Base-by-base conservation (phyloP, 345 rosid genomes). In the Fremontodendron californicum region DNA sequence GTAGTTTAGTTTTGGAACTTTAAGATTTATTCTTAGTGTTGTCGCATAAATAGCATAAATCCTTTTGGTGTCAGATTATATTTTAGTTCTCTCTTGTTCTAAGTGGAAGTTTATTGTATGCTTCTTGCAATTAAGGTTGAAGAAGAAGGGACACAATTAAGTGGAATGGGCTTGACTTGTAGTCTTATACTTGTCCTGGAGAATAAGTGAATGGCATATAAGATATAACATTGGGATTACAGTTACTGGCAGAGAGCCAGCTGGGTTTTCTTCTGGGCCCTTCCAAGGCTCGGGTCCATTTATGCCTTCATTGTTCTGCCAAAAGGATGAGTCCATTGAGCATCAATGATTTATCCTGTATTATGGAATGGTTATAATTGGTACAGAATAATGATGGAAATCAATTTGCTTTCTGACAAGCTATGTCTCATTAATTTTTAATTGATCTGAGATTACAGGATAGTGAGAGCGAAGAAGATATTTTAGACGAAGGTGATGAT, bases 391-490 rank as follows among this genome's bases (percentile, higher is more conserved):
- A 3, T 25, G 15, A 25, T 10, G 29, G 16, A 57, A 57, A 57
- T 23, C 23, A 25, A 0, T 57, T 23, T 9, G 15, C 62, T 3
- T 19, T 25, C 23, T 25, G 15, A 23, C 33, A 23, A 23, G 62
- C 6, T 9, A 55, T 9, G 29, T 23, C 16, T 57, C 62, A 23
- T 3, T 57, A 10, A 25, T 57, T 21, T 80, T 40, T 61, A n/a
- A 49, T 0, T 67, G 64, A 19, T 64, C 40, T 80, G 78, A 55
- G 70, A 74, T 74, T 77, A 23, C 88, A 93, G 98, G 96, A 93
- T 71, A 88, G 89, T 78, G 98, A 90, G 74, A 93, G 94, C 68
- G 98, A 93, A 73, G 98, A 93, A 60, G 96, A 91, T 31, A 77
- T 85, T 78, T 85, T 89, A 55, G 91, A 87, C 71, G 97, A 91